Percentiles rank a stretch among this genome's conserved stretches.
Evolutionary conservation across 768 basidiomycete genomes (phyloP).

Genomic region (Lentinula sp.): DNA sequence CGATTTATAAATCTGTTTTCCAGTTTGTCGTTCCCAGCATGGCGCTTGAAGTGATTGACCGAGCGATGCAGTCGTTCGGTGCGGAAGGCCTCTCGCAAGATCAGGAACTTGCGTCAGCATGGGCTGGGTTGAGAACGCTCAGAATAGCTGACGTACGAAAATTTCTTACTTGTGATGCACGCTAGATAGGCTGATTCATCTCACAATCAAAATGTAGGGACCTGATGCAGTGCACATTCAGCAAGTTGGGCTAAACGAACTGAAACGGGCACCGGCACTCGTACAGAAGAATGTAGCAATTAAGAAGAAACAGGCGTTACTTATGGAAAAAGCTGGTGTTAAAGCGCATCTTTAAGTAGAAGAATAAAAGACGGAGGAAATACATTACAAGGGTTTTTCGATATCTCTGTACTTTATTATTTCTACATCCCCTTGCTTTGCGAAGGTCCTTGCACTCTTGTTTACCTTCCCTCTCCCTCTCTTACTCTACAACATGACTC

Average conservation of each 20-base stretch:
- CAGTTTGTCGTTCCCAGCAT: conserved; percentile 93
- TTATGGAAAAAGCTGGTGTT: conserved; percentile 50
- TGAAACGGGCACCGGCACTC: conserved; percentile 68
- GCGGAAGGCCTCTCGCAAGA: conserved; percentile 97
- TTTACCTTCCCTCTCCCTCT: no score
- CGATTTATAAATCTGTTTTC: not conserved
- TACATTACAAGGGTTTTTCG: no score
- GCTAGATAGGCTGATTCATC: conserved; percentile 10
- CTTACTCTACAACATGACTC: no score
- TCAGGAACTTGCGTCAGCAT: conserved; percentile 70
- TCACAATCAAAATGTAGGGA: not conserved
- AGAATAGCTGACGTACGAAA: conserved; percentile 71
- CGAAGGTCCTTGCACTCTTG: no score
- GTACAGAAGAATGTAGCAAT: conserved; percentile 46
- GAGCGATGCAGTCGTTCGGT: conserved; percentile 93
- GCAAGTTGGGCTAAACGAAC: conserved; percentile 87
- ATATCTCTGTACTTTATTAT: no score
- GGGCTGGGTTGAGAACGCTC: conserved; percentile 79
- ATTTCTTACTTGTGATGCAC: not conserved
- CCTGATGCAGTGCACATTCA: conserved; percentile 77
- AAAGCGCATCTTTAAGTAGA: conserved; percentile 47
- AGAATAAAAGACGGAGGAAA: no score
- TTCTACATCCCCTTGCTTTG: no score
- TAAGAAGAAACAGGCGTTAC: conserved; percentile 53
- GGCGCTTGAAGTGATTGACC: conserved; percentile 85